Evolutionary conservation across 140 eudicot species (phyloP).

Genomic region (Stevia rebaudiana): DNA sequence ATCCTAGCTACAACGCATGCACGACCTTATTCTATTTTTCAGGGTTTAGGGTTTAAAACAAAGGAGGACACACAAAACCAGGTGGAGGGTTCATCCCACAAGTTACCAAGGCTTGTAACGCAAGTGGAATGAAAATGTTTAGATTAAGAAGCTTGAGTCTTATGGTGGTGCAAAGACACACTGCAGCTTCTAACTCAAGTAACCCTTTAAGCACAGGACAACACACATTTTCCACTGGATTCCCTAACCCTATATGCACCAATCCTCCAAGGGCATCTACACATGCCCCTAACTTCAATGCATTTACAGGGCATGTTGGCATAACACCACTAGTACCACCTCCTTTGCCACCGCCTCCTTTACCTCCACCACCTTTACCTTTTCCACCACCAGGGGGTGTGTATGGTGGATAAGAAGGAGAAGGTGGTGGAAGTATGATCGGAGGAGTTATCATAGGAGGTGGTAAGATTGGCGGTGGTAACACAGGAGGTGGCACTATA

Average conservation of each 20-base stretch:
- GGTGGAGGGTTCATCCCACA: slow-evolving; percentile 85
- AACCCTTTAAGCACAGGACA: slow-evolving; percentile 80
- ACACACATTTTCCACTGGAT: slow-evolving; percentile 60
- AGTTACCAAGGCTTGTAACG: slow-evolving; percentile 59
- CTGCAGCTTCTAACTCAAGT: slow-evolving; percentile 80
- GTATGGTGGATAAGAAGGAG: slow-evolving; percentile 47
- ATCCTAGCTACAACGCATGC: background rate
- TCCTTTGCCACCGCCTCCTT: slow-evolving; percentile 26
- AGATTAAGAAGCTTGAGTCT: slow-evolving; percentile 74
- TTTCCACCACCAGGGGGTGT: slow-evolving; percentile 50
- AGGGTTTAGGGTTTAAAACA: background rate
- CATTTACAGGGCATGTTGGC: slow-evolving; percentile 66
- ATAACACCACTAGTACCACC: slow-evolving; percentile 33
- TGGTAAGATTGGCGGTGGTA: slow-evolving; percentile 40
- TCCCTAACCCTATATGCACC: slow-evolving; percentile 72
- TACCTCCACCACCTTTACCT: slow-evolving; percentile 22
- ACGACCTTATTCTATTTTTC: slow-evolving; percentile 14
- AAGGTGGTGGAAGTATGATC: slow-evolving; percentile 40
- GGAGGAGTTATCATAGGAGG: slow-evolving; percentile 41
- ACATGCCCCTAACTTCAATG: slow-evolving; percentile 77
- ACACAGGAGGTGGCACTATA: slow-evolving; percentile 34
- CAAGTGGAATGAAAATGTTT: slow-evolving; percentile 68
- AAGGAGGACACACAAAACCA: slow-evolving; percentile 90
- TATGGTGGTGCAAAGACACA: slow-evolving; percentile 80
- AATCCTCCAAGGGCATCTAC: slow-evolving; percentile 69